These are phyloP conservation scores for Coemansia sp. DNA, from an alignment of 192 early-diverging fungal species.

Conservation along the genomic window DNA sequence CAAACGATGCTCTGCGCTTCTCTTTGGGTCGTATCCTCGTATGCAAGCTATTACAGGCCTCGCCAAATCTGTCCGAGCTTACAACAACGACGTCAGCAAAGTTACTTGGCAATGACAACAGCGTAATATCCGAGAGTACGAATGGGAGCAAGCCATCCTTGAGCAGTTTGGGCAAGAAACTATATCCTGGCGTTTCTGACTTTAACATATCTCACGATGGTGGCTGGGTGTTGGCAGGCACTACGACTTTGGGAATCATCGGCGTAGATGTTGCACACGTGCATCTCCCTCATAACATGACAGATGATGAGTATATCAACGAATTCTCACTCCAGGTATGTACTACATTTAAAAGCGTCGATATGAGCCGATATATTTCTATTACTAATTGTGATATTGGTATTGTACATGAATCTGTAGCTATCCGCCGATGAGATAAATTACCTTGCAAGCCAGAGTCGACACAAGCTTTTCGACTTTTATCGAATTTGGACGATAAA, in stretches of 20 bases:
- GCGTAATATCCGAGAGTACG: not conserved
- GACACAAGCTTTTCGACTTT: slow-evolving; percentile 25
- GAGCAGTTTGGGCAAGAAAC: not conserved
- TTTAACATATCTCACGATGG: slow-evolving; percentile 56
- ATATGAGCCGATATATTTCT: not conserved
- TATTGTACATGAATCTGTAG: slow-evolving; percentile 15
- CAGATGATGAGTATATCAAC: slow-evolving; percentile 20
- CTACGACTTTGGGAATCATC: slow-evolving; percentile 11
- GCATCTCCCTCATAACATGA: slow-evolving; percentile 16
- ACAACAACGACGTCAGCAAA: not conserved
- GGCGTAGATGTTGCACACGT: slow-evolving; percentile 43
- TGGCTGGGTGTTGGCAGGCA: slow-evolving; percentile 35
- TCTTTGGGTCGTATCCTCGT: slow-evolving; percentile 18
- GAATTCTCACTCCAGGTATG: slow-evolving; percentile 37
- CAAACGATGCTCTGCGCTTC: slow-evolving; percentile 39
- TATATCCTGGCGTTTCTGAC: slow-evolving; percentile 11
- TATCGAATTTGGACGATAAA: slow-evolving; percentile 49
- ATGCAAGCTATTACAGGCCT: slow-evolving; percentile 1
- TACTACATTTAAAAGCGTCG: not conserved
- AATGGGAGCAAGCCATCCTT: slow-evolving; percentile 34
- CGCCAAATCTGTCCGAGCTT: not conserved
- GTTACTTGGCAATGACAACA: not conserved
- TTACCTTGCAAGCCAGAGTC: slow-evolving; percentile 4
- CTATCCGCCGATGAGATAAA: slow-evolving; percentile 25
- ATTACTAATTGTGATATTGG: not conserved